phyloP scores from a whole-genome alignment of 768 basidiomycete species.

The Leccinum ochraceum region DNA sequence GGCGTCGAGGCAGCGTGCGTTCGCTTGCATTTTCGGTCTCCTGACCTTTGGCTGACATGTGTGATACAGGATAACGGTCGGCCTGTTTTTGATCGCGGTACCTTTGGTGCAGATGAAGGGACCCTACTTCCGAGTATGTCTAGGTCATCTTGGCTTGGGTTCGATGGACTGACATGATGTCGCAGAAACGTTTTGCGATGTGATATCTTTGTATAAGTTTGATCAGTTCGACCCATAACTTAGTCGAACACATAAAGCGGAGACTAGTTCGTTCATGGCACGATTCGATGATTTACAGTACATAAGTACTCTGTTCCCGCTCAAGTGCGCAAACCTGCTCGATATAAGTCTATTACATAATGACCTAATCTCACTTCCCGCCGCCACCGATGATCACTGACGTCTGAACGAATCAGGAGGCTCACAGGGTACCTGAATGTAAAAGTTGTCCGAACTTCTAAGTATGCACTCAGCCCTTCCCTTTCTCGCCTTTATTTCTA shows the following conservation, averaged over 20 bases:
- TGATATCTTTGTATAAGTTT: conserved; percentile 5
- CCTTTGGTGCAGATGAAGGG: conserved; percentile 40
- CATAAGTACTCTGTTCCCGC: not conserved
- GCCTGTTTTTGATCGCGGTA: conserved; percentile 38
- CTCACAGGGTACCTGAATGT: too few species aligned
- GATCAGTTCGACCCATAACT: not conserved
- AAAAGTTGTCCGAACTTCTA: too few species aligned
- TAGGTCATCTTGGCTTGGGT: not conserved
- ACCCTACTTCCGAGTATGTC: conserved; percentile 34
- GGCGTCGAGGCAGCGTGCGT: conserved; percentile 42
- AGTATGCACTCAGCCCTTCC: not conserved
- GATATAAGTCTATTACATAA: not conserved
- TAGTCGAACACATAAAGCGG: not conserved
- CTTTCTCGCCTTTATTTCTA: not conserved
- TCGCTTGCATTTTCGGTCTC: not conserved
- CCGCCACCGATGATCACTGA: too few species aligned
- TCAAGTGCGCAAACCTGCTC: too few species aligned
- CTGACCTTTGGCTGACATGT: not conserved
- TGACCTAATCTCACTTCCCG: not conserved
- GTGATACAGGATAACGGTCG: conserved; percentile 30
- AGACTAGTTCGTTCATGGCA: not conserved
- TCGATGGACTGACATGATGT: not conserved
- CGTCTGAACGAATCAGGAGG: too few species aligned
- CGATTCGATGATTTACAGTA: conserved; percentile 1
- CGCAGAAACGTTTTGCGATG: conserved; percentile 23